These are phyloP conservation scores for Fennellomyces sp. DNA, from an alignment of 371 early-diverging fungal species.

Conservation along the genomic window DNA sequence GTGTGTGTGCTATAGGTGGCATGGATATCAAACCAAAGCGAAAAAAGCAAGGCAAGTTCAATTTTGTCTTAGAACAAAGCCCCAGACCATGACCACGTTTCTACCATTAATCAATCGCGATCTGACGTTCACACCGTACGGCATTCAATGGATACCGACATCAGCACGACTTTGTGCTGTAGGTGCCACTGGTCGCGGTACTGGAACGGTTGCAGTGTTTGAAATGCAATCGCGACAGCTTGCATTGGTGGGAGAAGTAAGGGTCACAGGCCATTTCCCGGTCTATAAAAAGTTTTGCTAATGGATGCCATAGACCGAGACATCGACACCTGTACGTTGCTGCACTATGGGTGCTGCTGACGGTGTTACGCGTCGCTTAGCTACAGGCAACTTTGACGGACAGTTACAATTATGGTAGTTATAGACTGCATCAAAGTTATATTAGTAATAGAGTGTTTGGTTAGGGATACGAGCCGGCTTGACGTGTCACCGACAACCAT, in stretches of 20 bases:
- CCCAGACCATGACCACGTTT: conserved; percentile 4
- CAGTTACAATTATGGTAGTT: conserved; percentile 67
- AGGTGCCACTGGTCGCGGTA: conserved; percentile 70
- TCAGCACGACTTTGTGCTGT: conserved; percentile 72
- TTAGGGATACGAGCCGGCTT: conserved; percentile 73
- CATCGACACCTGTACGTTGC: conserved; percentile 66
- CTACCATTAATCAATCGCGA: conserved; percentile 23
- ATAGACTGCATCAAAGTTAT: no score
- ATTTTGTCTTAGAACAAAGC: no score
- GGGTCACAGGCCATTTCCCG: neutral
- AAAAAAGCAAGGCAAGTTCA: no score
- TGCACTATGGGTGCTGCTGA: conserved; percentile 66
- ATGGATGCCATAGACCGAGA: conserved; percentile 34
- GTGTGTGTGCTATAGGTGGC: no score
- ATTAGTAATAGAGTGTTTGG: no score
- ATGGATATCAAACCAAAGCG: no score
- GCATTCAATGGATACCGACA: conserved; percentile 70
- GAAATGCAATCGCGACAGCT: conserved; percentile 52
- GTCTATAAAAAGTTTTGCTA: neutral
- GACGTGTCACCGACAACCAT: conserved; percentile 63
- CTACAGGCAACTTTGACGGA: conserved; percentile 82
- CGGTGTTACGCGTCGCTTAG: conserved; percentile 58
- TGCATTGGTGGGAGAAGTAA: conserved; percentile 53
- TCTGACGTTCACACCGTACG: conserved; percentile 43
- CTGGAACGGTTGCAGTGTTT: conserved; percentile 68